Percentiles rank a stretch among this genome's conserved stretches.
Evolutionary conservation across 1,284 basidiomycete species (phyloP).

Genomic region (Earliella scabrosa): DNA sequence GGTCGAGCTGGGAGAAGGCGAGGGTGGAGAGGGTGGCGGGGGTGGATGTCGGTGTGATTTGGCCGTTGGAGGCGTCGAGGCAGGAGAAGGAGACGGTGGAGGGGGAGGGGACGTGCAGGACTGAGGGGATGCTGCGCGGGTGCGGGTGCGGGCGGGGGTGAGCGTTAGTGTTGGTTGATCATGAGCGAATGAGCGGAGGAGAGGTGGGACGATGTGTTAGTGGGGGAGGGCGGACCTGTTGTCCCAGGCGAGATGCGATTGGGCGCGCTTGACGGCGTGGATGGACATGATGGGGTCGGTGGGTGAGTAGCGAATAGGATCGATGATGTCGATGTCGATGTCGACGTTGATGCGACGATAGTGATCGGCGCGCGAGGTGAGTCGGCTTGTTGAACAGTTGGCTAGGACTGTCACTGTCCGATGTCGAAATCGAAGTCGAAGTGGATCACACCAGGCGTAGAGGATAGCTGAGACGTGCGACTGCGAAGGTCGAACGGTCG

Average conservation of each 20-base stretch:
- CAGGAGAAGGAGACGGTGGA: constrained; percentile 62
- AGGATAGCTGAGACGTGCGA: too few species aligned
- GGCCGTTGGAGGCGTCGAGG: constrained; percentile 64
- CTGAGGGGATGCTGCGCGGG: constrained; percentile 50
- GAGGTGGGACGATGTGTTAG: too few species aligned
- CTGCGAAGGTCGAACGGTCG: too few species aligned
- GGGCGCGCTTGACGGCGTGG: constrained; percentile 53
- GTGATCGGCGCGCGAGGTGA: too few species aligned
- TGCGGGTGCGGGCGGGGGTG: background rate
- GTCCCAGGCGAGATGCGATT: constrained; percentile 59
- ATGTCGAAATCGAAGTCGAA: too few species aligned
- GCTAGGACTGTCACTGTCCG: too few species aligned
- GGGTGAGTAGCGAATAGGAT: too few species aligned
- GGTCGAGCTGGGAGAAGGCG: constrained; percentile 52
- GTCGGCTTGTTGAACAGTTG: too few species aligned
- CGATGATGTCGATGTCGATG: too few species aligned
- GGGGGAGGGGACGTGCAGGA: constrained; percentile 52
- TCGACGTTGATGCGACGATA: too few species aligned
- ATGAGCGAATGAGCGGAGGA: background rate
- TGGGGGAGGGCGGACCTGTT: too few species aligned
- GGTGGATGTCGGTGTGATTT: constrained; percentile 52
- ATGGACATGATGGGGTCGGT: constrained; percentile 54
- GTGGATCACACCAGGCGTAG: too few species aligned
- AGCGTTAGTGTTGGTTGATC: constrained; percentile 1
- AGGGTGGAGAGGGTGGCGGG: constrained; percentile 40